Evolutionary conservation across 352 stramenopile species (phyloP).

Genomic region (Pythium grandisporangium): DNA sequence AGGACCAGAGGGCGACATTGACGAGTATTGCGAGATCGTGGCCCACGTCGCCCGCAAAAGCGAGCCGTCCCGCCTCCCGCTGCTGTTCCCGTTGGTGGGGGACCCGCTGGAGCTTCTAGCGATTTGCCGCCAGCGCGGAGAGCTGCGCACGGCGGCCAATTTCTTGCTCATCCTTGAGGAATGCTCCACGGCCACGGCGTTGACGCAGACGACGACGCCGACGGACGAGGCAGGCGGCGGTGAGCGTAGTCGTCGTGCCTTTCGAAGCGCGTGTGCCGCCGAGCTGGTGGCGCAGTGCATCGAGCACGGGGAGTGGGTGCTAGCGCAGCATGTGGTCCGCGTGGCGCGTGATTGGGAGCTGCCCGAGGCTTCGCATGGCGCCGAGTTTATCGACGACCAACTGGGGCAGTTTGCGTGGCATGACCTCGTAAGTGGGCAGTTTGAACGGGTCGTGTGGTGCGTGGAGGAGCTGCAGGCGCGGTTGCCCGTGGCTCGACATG

Average conservation of each 20-base stretch:
- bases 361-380: slow-evolving; percentile 5
- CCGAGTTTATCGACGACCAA: slow-evolving; percentile 51
- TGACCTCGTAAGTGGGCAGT: slow-evolving; percentile 47
- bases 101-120: slow-evolving; percentile 58
- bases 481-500: slow-evolving; percentile 33
- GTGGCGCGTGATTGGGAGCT: slow-evolving; percentile 76
- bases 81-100: slow-evolving; percentile 59
- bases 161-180: slow-evolving; percentile 78
- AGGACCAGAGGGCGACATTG: slow-evolving; percentile 24
- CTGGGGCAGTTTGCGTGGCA: slow-evolving; percentile 39
- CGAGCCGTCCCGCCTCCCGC: slow-evolving; percentile 59
- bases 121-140: slow-evolving; percentile 48
- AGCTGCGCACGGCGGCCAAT: slow-evolving; percentile 75
- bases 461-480: slow-evolving; percentile 55
- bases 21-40: slow-evolving; percentile 81
- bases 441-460: slow-evolving; percentile 54
- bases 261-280: slow-evolving; percentile 45
- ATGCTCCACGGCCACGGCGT: slow-evolving; percentile 24
- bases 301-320: slow-evolving; percentile 63
- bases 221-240: not conserved
- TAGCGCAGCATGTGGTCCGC: slow-evolving; percentile 71
- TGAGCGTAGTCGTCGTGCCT: slow-evolving; percentile 9
- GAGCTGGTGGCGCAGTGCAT: slow-evolving; percentile 62
- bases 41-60: slow-evolving; percentile 78
- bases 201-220: slow-evolving; percentile 11